Evolutionary conservation across 2,329 filamentous ascomycete species (phyloP), one percentile per base, ranked within the genome.

Genomic region (Cladophialophora immunda): DNA sequence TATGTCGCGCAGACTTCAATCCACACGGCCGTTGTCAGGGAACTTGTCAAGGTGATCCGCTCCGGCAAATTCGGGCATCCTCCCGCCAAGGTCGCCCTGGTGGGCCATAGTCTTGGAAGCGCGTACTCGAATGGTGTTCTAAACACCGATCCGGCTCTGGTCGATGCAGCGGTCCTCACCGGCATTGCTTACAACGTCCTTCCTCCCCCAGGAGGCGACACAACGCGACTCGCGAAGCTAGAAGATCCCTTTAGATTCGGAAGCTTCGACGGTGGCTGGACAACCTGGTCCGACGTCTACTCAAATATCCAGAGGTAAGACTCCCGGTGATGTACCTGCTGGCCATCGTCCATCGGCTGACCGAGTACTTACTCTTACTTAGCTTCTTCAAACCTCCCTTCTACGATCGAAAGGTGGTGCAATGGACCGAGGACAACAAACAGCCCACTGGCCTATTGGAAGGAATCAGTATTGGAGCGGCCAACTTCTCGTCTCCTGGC

Each of bases 101-200:
- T 63, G 9, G 60, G 60, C 60, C 60, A 63, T 32, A 63, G 60
- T 47, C 19, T 63, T 38, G 60, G 60, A 55, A 63, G 60, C 25
- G 32, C 34, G n/a, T 25, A 59, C 13, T 63, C 60, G 19, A 63
- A 63, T 54, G 30, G n/a, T n/a, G 50, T 41, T 27, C 30, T 57
- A 25, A 17, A 41, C 19, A 22, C 9, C 29, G 15, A 63, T 57
- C 60, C 60, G 27, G 50, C 34, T 17, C 19, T 63, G 27, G 30
- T 57, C n/a, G 60, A 63, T 41, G 60, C 50, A 19, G 52, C 60
- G 27, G 15, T 63, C 30, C 60, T 63, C 52, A 63, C 60, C 7
- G 60, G 60, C 27, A 11, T 63, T 17, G 52, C 50, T n/a, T 63
- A 63, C 36, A 38, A 54, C 9, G n/a, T 36, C n/a, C 15, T 36